phyloP scores from a whole-genome alignment of 2,329 filamentous ascomycete genomes.

The Delphinella strobiligena region DNA sequence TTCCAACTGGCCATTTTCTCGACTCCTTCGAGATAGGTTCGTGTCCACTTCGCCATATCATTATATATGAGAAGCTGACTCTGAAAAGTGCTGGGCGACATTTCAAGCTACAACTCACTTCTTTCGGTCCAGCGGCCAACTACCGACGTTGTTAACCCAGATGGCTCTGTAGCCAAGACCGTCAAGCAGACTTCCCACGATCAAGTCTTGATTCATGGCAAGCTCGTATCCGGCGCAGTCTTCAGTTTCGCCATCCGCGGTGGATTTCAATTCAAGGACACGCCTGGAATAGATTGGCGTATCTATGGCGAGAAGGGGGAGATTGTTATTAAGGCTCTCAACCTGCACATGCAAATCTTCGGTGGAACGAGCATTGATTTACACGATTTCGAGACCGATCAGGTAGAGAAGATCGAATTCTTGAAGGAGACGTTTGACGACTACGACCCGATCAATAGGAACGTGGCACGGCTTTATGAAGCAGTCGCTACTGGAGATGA shows the following conservation, averaged over 20 bases:
- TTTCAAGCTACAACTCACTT: too few species aligned
- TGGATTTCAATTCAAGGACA: slow-evolving; percentile 37
- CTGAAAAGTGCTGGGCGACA: too few species aligned
- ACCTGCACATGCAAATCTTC: slow-evolving; percentile 6
- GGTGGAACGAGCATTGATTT: slow-evolving; percentile 2
- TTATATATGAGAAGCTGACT: too few species aligned
- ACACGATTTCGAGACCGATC: slow-evolving; percentile 17
- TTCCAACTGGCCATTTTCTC: slow-evolving; percentile 28
- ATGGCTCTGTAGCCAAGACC: slow-evolving; percentile 21
- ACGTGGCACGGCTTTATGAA: slow-evolving; percentile 15
- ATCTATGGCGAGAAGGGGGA: slow-evolving; percentile 36
- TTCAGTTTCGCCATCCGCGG: slow-evolving; percentile 35
- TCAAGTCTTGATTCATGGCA: slow-evolving; percentile 28
- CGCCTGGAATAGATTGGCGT: slow-evolving; percentile 36
- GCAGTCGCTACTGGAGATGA: slow-evolving; percentile 20
- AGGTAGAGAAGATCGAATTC: slow-evolving; percentile 20
- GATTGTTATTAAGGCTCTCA: slow-evolving; percentile 20
- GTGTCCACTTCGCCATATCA: too few species aligned
- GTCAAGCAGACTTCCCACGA: slow-evolving; percentile 35
- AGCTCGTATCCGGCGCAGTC: slow-evolving; percentile 27
- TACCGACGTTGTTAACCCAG: slow-evolving; percentile 23
- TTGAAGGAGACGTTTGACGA: too few species aligned
- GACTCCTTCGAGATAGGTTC: slow-evolving; percentile 32
- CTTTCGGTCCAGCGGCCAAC: slow-evolving; percentile 35
- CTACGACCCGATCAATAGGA: slow-evolving; percentile 22